phyloP scores from a whole-genome alignment of 192 early-diverging fungal genomes.

The Backusella australiensis region DNA sequence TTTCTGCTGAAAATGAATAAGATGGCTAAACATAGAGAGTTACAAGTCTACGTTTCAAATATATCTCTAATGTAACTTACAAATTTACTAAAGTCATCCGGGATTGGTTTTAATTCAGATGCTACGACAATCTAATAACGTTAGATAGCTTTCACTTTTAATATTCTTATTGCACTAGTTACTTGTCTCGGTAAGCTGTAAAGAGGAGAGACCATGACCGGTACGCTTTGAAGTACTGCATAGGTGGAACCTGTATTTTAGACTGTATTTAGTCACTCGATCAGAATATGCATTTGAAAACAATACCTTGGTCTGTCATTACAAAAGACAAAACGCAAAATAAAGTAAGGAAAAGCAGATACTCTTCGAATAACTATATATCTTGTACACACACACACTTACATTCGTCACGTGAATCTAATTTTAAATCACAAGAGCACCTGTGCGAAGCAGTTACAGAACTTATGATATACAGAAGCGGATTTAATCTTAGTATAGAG shows the following conservation, averaged over 20 bases:
- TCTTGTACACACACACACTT: neutral
- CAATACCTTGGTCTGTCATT: neutral
- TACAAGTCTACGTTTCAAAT: neutral
- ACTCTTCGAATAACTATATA: neutral
- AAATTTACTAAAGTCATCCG: slow-evolving; percentile 31
- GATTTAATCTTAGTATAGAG: too few species aligned
- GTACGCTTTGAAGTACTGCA: slow-evolving; percentile 34
- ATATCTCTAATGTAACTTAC: slow-evolving; percentile 12
- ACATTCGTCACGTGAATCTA: neutral
- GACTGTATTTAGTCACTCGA: neutral
- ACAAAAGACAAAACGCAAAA: neutral
- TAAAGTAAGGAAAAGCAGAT: neutral
- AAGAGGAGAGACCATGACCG: slow-evolving; percentile 37
- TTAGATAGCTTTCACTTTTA: neutral
- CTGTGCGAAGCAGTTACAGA: too few species aligned
- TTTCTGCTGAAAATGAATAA: slow-evolving; percentile 57
- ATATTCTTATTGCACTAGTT: neutral
- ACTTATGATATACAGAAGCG: too few species aligned
- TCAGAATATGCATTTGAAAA: neutral
- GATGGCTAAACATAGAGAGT: slow-evolving; percentile 1
- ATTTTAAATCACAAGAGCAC: neutral
- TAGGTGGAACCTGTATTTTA: slow-evolving; percentile 11
- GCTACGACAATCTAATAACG: slow-evolving; percentile 21
- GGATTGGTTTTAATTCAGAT: slow-evolving; percentile 24
- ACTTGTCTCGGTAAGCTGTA: slow-evolving; percentile 38